A percentile compares a stretch with the other conserved stretches of the same genome.
Evolutionary conservation across 2,329 filamentous ascomycete species (phyloP).

Genomic region (Pseudocercospora crystallina): DNA sequence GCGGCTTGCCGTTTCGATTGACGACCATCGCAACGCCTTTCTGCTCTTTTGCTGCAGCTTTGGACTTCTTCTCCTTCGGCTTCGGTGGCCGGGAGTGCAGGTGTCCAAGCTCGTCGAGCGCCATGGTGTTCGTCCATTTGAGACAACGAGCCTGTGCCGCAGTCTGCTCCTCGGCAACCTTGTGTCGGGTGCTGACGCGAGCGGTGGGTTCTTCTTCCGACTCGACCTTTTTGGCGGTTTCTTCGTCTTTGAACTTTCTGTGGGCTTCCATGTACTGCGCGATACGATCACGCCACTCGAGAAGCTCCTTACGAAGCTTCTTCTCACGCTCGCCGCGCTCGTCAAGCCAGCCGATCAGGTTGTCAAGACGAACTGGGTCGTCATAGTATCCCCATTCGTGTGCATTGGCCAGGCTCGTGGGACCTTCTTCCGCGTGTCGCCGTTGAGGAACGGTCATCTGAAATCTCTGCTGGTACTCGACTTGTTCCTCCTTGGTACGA

Average conservation of each 20-base stretch:
- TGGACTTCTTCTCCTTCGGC: conserved; percentile 38
- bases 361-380: conserved; percentile 73
- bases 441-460: conserved; percentile 81
- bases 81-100: conserved; percentile 34
- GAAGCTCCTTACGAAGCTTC: conserved; percentile 83
- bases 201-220: conserved; percentile 47
- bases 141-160: conserved; percentile 60
- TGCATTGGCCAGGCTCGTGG: conserved; percentile 73
- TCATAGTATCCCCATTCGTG: conserved; percentile 90
- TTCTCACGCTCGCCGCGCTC: conserved; percentile 80
- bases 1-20: conserved; percentile 50
- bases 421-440: conserved; percentile 80
- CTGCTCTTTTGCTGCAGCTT: conserved; percentile 30
- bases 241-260: conserved; percentile 42
- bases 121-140: conserved; percentile 65
- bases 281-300: conserved; percentile 70
- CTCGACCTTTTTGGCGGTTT: conserved; percentile 51
- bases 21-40: conserved; percentile 40
- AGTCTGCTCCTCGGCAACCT: conserved; percentile 57
- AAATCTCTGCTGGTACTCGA: conserved; percentile 74
- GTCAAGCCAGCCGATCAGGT: conserved; percentile 84
- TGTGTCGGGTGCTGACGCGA: conserved; percentile 63
- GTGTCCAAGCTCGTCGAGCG: conserved; percentile 41
- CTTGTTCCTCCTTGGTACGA: conserved; percentile 66
- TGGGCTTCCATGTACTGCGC: conserved; percentile 64